Base-by-base conservation (phyloP, 805 yeast genomes). In the Yueomyces sp. region DNA sequence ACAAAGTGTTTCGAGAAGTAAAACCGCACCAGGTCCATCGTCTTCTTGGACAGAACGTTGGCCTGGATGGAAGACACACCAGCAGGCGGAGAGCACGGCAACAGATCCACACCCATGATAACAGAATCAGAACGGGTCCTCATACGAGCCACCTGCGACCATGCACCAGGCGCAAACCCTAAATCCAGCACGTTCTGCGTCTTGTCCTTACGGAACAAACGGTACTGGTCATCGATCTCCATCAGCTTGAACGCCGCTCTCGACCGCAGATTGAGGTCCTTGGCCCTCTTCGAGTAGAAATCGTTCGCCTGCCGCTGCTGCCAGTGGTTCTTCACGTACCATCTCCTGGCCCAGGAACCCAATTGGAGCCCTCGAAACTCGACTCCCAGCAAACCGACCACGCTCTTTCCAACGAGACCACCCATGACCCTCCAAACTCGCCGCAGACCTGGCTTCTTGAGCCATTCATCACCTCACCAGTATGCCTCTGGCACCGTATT, bases 101-200 rank as follows among this genome's bases (percentile, higher is more conserved):
- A 67, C 33, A 92, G 69, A 62, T 92, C 96, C 8, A 87, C 84
- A 4, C 96, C 96, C 9, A 86, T 56, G 3, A 86, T 76, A 26
- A 69, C 65, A 1, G 86, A 81, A 2, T 64, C 56, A 1, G 71
- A 70, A 26, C 60, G 54, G 1, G 77, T 69, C 44, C 73, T 59
- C 43, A 74, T 74, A 6, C 73, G 63, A 0, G 90, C 88, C 1
- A 85, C 88, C 57, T 86, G 95, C 6, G 90, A 76, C 96, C 96
- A 86, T 3, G 95, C 87, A 0, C 96, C 96, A 0, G 96, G 96
- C 0, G 95, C 94, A 59, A 78, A 87, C 0, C 96, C 95, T 40
- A 92, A 65, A 64, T 92, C 98, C 4, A 92, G 76, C 1, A 92
- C 82, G 38, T 77, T 73, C 49, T 65, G 69, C 0, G 76, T 69